Evolutionary conservation across 2,329 filamentous ascomycete species (phyloP).

Genomic region (Hymenoscyphus scutula): DNA sequence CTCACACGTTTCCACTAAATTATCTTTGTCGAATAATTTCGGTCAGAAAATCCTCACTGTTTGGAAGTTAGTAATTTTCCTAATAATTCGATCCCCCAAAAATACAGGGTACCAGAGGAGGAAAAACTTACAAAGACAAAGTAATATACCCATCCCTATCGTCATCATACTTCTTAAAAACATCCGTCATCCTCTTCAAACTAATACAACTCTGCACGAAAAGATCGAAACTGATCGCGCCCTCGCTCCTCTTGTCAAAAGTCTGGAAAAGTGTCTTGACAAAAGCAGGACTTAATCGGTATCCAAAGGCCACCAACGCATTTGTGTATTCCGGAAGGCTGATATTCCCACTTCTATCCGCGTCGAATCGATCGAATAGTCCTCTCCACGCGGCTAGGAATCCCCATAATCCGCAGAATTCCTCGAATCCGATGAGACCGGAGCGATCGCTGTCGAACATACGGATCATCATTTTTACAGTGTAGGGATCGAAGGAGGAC

Average conservation of each 20-base stretch:
- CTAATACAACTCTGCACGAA: slow-evolving; percentile 98
- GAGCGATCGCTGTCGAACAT: slow-evolving; percentile 96
- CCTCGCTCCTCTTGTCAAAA: slow-evolving; percentile 74
- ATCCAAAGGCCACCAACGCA: slow-evolving; percentile 89
- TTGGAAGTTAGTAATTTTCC: slow-evolving; percentile 11
- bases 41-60: slow-evolving; percentile 35
- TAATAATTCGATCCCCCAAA: too few species aligned
- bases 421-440: slow-evolving; percentile 88
- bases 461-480: slow-evolving; percentile 97
- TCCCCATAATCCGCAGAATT: slow-evolving; percentile 95
- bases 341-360: slow-evolving; percentile 83
- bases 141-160: slow-evolving; percentile 93
- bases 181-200: slow-evolving; percentile 97
- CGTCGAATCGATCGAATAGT: slow-evolving; percentile 93
- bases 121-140: slow-evolving; percentile 56
- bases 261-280: slow-evolving; percentile 81
- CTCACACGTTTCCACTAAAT: not conserved
- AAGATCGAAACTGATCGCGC: slow-evolving; percentile 84
- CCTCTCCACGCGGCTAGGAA: slow-evolving; percentile 93
- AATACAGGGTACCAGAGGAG: not conserved
- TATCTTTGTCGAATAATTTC: slow-evolving; percentile 35
- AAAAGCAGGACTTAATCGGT: slow-evolving; percentile 81
- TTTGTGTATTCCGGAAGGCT: slow-evolving; percentile 83
- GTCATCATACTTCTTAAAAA: slow-evolving; percentile 98
- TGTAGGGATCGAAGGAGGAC: slow-evolving; percentile 88